Evolutionary conservation across 805 yeast species (phyloP).

Genomic region (Candida xiaguanensis): DNA sequence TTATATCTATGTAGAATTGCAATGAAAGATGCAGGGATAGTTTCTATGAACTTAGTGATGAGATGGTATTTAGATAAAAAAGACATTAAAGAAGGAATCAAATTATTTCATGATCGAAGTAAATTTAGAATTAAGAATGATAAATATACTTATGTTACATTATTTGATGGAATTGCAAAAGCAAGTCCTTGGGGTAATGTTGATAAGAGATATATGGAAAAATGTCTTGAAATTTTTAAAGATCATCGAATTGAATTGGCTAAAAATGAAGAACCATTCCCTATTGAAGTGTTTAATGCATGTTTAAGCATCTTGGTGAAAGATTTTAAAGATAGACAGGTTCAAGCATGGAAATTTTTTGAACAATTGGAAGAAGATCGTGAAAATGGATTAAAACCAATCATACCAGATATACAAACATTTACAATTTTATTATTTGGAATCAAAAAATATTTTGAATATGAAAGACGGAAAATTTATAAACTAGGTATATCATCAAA

Average conservation of each 20-base stretch:
- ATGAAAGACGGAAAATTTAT: constrained; percentile 14
- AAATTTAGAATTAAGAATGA: constrained; percentile 59
- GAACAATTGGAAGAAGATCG: constrained; percentile 21
- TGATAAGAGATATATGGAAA: constrained; percentile 15
- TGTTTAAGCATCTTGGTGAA: constrained; percentile 33
- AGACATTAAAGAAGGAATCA: constrained; percentile 46
- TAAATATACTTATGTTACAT: constrained; percentile 36
- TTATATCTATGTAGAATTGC: constrained; percentile 47
- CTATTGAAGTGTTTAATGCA: constrained; percentile 33
- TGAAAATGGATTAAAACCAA: constrained; percentile 8
- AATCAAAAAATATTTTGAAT: constrained; percentile 17
- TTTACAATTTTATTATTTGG: constrained; percentile 40
- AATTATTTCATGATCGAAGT: constrained; percentile 50
- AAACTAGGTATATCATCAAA: constrained; percentile 13
- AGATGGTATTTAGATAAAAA: constrained; percentile 44
- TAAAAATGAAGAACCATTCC: constrained; percentile 2
- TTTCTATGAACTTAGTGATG: constrained; percentile 61
- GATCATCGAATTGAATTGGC: constrained; percentile 8
- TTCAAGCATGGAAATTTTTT: constrained; percentile 35
- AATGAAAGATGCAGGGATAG: constrained; percentile 43
- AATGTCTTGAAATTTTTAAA: constrained; percentile 19
- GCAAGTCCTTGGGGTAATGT: constrained; percentile 31
- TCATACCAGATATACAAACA: constrained; percentile 32
- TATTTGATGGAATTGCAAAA: constrained; percentile 34
- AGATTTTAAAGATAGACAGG: constrained; percentile 29